A percentile compares a stretch with the other conserved stretches of the same genome.
Evolutionary conservation across 1,139 yeast genomes (phyloP).

Genomic region (Suhomyces guaymorum): DNA sequence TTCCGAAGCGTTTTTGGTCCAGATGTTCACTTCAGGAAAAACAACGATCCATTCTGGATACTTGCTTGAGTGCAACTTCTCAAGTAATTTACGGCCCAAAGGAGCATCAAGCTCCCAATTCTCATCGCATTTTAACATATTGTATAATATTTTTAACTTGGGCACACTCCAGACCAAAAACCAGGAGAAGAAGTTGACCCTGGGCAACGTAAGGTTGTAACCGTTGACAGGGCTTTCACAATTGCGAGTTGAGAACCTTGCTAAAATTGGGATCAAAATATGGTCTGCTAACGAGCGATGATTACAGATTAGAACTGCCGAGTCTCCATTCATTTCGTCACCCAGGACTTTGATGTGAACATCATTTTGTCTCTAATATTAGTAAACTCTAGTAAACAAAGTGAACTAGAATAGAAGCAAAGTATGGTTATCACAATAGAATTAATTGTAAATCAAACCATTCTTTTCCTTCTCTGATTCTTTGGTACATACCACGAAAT

Average conservation of each 20-base stretch:
- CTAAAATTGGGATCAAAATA: slow-evolving; percentile 47
- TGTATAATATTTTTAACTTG: slow-evolving; percentile 38
- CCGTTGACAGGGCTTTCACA: not conserved
- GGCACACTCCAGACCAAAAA: slow-evolving; percentile 60
- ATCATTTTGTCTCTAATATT: slow-evolving; percentile 33
- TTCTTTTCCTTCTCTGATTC: not conserved
- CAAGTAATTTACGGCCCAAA: slow-evolving; percentile 27
- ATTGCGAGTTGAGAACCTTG: slow-evolving; percentile 23
- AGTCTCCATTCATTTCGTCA: slow-evolving; percentile 43
- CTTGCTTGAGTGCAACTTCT: slow-evolving; percentile 26
- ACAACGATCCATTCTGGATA: slow-evolving; percentile 55
- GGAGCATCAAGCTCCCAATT: slow-evolving; percentile 58
- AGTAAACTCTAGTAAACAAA: too few species aligned
- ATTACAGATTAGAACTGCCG: slow-evolving; percentile 52
- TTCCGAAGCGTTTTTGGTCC: slow-evolving; percentile 45
- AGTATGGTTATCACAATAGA: too few species aligned
- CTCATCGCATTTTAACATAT: slow-evolving; percentile 55
- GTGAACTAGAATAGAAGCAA: too few species aligned
- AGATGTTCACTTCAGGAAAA: slow-evolving; percentile 75
- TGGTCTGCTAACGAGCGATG: slow-evolving; percentile 60
- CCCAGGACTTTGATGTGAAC: slow-evolving; percentile 44
- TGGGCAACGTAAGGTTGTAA: slow-evolving; percentile 28
- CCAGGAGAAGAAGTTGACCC: slow-evolving; percentile 61
- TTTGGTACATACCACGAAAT: slow-evolving; percentile 33
- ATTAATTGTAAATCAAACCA: too few species aligned